Conservation (phyloP, 192 early-diverging fungal species). For the Coemansia sp. region DNA sequence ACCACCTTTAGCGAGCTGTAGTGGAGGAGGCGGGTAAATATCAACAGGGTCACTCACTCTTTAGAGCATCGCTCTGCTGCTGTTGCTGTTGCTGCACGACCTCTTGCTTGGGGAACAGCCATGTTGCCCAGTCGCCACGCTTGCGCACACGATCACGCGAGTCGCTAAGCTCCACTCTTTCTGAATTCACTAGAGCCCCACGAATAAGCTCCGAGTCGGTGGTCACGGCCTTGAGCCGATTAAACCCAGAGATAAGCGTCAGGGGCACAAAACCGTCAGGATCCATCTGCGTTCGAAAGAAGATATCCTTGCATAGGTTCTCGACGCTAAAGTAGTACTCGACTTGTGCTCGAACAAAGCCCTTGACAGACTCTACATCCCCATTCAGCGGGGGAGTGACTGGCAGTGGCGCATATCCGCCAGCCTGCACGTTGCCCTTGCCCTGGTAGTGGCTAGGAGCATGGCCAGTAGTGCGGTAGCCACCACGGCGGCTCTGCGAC, state of each 20-base stretch:
- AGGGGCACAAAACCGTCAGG: conserved; percentile 79
- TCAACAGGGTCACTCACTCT: conserved; percentile 50
- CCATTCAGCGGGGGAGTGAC: conserved; percentile 37
- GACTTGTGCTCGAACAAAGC: conserved; percentile 54
- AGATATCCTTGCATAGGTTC: conserved; percentile 95
- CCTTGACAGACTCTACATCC: conserved; percentile 41
- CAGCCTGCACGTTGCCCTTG: conserved; percentile 53
- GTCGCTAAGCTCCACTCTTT: conserved; percentile 62
- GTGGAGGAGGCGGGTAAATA: conserved; percentile 2
- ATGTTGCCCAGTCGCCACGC: conserved; percentile 79
- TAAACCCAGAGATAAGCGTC: conserved; percentile 78
- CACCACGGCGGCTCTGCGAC: conserved; percentile 21
- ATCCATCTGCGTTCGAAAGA: conserved; percentile 91
- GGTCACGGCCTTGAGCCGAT: conserved; percentile 76
- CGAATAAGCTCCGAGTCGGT: conserved; percentile 65
- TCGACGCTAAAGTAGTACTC: conserved; percentile 98
- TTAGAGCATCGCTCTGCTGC: conserved; percentile 35
- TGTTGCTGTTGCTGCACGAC: conserved; percentile 42
- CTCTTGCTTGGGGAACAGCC: conserved; percentile 76
- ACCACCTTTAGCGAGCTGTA: not conserved
- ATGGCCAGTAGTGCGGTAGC: conserved; percentile 33
- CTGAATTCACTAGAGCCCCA: conserved; percentile 54
- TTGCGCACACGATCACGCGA: conserved; percentile 60
- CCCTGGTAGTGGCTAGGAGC: conserved; percentile 51
- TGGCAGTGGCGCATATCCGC: conserved; percentile 25